Evolutionary conservation across 495 filamentous ascomycete genomes (phyloP).

Genomic region (Daldinia concentrica): DNA sequence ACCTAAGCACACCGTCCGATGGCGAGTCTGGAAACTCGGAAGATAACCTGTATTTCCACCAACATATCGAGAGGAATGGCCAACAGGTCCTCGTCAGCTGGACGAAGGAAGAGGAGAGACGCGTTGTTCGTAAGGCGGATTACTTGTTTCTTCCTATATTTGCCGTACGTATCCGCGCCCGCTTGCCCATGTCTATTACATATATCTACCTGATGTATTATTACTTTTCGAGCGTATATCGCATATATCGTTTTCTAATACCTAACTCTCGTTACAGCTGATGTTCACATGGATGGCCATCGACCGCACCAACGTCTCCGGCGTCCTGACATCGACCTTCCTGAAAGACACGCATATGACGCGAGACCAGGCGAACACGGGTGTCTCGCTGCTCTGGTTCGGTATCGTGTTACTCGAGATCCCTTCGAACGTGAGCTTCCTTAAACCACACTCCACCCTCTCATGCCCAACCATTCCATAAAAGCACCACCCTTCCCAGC

Average conservation of each 20-base stretch:
- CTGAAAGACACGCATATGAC: conserved; percentile 27
- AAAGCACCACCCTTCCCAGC: too few species aligned
- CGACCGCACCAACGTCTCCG: conserved; percentile 33
- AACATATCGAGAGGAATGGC: conserved; percentile 24
- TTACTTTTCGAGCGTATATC: too few species aligned
- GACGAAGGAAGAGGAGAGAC: conserved; percentile 30
- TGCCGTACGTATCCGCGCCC: conserved; percentile 17
- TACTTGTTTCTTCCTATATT: conserved; percentile 33
- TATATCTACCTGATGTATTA: too few species aligned
- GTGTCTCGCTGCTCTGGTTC: conserved; percentile 32
- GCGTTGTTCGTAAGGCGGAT: conserved; percentile 32
- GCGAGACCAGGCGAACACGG: conserved; percentile 30
- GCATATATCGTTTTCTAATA: neutral
- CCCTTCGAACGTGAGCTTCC: conserved; percentile 16
- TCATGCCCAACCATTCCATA: too few species aligned
- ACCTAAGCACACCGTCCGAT: conserved; percentile 7
- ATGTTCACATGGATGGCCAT: conserved; percentile 39
- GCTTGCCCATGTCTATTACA: neutral
- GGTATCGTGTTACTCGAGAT: conserved; percentile 31
- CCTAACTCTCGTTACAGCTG: conserved; percentile 7
- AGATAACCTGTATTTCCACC: conserved; percentile 17
- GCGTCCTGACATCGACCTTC: conserved; percentile 30
- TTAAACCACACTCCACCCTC: neutral
- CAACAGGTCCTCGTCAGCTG: conserved; percentile 27
- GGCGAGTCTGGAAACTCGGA: conserved; percentile 13